Base-by-base conservation (phyloP, 2,329 filamentous ascomycete genomes). In the Fusarium cyanostomum region DNA sequence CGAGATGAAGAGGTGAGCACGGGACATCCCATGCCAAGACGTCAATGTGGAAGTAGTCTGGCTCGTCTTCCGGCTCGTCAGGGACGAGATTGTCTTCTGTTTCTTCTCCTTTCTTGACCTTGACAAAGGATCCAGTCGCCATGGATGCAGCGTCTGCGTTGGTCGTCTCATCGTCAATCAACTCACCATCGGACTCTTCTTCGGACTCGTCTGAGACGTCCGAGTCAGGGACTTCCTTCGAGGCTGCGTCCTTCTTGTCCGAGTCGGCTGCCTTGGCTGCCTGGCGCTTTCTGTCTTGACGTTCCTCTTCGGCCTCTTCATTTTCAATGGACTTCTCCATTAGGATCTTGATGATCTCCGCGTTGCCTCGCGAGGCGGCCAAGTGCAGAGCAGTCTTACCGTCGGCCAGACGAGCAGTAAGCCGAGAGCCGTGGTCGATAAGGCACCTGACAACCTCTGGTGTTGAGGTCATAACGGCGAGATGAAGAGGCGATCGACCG, bases 341-440 rank as follows among this genome's bases (percentile, higher is more conserved):
- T 11, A 96, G 78, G 8, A 88, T 85, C 60, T 84, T 88, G 64
- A 95, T 82, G 62, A 95, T 94, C 15, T 89, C 86, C 2, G 79
- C 72, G 62, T 87, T 79, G 1, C 92, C 92, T 18, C 89, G 84
- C 39, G 87, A 84, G 15, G 91, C 90, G 15, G 92, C 92, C 27
- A 96, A 79, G 74, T 96, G 92, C n/a, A 96, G 81, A 8, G 92
- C 90, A 3, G 92, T 96, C 65, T 86, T 85, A 4, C 92, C 92
- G 73, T 95, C 92, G 0, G 90, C 90, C 34, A 96, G 74, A 45
- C 92, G 86, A 45, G 91, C 84, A 21, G 92, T 85, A 21, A 96
- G 78, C 13, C 92, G 86, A 30, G 91, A 89, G 3, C 89, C 91
- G 55, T 87, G 81, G 60, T 93, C 84, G 24, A 96, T 86, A 2